These are phyloP conservation scores for Phalaenopsis equestris DNA, from an alignment of 106 monocot species.

Conservation along the genomic window DNA sequence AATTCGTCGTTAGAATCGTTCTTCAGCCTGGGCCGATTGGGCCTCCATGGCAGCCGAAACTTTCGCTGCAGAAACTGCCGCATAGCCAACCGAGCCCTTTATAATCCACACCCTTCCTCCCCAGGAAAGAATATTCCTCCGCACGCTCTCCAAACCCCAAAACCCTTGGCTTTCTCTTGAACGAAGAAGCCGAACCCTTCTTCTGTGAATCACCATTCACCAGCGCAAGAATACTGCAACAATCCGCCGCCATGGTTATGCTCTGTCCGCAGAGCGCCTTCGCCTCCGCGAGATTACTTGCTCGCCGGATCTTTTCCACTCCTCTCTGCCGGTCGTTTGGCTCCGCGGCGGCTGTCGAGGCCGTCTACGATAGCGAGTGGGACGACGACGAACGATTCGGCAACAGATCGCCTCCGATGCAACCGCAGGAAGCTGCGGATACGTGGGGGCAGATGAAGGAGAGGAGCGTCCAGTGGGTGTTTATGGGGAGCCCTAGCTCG, in stretches of 20 bases:
- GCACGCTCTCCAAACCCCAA: too few species aligned
- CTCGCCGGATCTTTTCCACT: slow-evolving; percentile 2
- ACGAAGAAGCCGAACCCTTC: neutral
- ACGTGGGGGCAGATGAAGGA: slow-evolving; percentile 34
- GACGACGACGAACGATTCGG: slow-evolving; percentile 19
- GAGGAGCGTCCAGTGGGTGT: slow-evolving; percentile 84
- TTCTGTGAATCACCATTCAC: neutral
- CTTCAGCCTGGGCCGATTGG: too few species aligned
- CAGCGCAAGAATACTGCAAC: neutral
- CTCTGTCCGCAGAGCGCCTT: neutral
- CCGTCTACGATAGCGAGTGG: slow-evolving; percentile 46
- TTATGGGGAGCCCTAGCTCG: slow-evolving; percentile 70
- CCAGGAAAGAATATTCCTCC: too few species aligned
- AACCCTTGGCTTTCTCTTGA: neutral
- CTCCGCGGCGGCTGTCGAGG: slow-evolving; percentile 20
- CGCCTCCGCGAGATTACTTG: slow-evolving; percentile 12
- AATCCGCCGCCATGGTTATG: slow-evolving; percentile 6
- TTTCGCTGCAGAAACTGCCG: too few species aligned
- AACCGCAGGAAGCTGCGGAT: slow-evolving; percentile 8
- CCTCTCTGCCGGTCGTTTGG: slow-evolving; percentile 5
- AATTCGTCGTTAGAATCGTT: too few species aligned
- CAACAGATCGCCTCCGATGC: neutral
- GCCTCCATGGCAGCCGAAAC: too few species aligned
- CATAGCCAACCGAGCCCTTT: too few species aligned
- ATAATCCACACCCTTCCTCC: too few species aligned